These are phyloP conservation scores for Irpex sp. DNA, from an alignment of 1,284 basidiomycete species.

Conservation along the genomic window DNA sequence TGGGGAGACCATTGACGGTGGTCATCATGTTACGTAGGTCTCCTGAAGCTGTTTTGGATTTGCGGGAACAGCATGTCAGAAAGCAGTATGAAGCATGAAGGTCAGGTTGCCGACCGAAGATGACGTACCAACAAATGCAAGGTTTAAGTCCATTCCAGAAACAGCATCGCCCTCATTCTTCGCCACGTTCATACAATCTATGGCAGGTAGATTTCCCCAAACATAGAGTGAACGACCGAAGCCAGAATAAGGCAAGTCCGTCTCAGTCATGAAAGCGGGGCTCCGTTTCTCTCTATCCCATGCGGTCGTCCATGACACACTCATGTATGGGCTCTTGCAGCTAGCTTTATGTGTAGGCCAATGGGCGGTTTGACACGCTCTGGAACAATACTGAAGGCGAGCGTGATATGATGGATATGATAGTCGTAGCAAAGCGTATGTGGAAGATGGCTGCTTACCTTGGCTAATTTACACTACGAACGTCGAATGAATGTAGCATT, in stretches of 20 bases:
- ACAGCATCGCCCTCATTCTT: slow-evolving; percentile 4
- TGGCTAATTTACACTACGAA: slow-evolving; percentile 3
- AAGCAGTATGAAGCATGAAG: too few species aligned
- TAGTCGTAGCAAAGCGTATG: neutral
- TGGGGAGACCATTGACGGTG: slow-evolving; percentile 33
- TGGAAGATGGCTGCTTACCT: neutral
- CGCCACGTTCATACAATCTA: slow-evolving; percentile 1
- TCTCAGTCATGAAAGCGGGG: neutral
- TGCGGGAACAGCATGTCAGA: too few species aligned
- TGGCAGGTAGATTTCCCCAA: neutral
- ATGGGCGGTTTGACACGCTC: neutral
- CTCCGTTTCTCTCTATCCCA: neutral
- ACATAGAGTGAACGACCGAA: neutral
- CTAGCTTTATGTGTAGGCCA: neutral
- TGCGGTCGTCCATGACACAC: neutral
- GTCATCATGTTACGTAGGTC: slow-evolving; percentile 36
- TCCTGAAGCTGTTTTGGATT: slow-evolving; percentile 30
- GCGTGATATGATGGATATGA: neutral
- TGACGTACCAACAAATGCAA: slow-evolving; percentile 16
- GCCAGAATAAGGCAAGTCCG: neutral
- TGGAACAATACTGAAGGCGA: slow-evolving; percentile 3
- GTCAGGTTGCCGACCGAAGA: neutral
- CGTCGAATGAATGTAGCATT: neutral
- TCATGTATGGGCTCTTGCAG: slow-evolving; percentile 3
- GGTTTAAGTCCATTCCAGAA: slow-evolving; percentile 17